Evolutionary conservation across 2,329 filamentous ascomycete genomes (phyloP).

Genomic region (Ophiostoma tasmaniense): DNA sequence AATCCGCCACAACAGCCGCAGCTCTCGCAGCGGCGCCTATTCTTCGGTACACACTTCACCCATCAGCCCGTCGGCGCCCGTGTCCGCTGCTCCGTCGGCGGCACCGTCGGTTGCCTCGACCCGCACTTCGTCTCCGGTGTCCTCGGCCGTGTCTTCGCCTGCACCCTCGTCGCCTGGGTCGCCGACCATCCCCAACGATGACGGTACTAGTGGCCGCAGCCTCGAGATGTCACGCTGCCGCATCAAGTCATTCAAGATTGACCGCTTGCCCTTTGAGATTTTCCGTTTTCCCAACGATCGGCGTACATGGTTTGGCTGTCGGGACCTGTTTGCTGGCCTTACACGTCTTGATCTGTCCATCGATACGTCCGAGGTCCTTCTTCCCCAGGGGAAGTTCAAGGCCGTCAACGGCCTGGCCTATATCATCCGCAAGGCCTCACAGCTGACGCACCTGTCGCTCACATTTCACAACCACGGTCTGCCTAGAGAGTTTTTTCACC

Average conservation of each 20-base stretch:
- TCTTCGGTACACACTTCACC: constrained; percentile 4
- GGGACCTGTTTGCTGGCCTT: constrained; percentile 33
- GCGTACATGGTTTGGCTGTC: constrained; percentile 35
- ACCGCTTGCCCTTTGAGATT: constrained; percentile 37
- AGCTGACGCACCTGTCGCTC: constrained; percentile 33
- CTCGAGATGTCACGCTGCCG: neutral
- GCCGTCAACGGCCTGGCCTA: constrained; percentile 37
- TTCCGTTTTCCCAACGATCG: constrained; percentile 32
- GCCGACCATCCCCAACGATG: neutral
- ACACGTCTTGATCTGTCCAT: constrained; percentile 33
- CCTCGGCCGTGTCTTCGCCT: constrained; percentile 13
- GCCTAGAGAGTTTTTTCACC: constrained; percentile 31
- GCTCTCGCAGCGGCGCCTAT: neutral
- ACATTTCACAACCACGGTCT: constrained; percentile 23
- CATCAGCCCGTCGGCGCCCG: neutral
- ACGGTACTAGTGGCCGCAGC: neutral
- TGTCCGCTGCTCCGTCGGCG: neutral
- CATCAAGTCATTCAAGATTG: constrained; percentile 33
- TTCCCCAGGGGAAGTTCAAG: constrained; percentile 32
- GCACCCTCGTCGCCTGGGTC: constrained; percentile 10
- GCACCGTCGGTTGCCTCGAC: constrained; percentile 13
- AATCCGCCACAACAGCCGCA: neutral
- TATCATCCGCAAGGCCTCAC: constrained; percentile 32
- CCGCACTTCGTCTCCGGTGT: constrained; percentile 11
- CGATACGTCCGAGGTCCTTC: constrained; percentile 31